Evolutionary conservation across 495 filamentous ascomycete genomes (phyloP), one percentile per base, ranked within the genome.

Genomic region (Terfezia claveryi): DNA sequence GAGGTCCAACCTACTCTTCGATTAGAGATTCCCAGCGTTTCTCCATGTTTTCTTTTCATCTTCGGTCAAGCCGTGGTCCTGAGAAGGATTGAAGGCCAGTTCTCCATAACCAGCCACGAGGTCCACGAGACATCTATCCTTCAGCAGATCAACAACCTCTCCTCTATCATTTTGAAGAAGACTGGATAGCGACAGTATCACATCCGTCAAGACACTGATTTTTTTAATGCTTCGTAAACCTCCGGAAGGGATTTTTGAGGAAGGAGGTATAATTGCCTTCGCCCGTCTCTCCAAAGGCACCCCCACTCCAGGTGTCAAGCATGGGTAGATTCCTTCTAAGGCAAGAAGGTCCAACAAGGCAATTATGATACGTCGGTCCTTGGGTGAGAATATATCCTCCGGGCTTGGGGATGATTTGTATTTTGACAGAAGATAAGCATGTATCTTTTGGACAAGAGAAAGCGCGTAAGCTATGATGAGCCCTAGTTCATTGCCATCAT

Each of bases 261-360:
- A 10, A 73, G 68, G 1, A 71, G 70, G 72, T 23, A 76, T 53
- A 5, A 72, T 71, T 41, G 73, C 75, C 36, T 75, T 73, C 2
- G 76, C 70, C 55, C 75, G 66, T 52, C 74, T 67, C 58, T 77
- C 73, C 20, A 77, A 61, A 8, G 75, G 75, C 51, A 77, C 72
- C 0, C 74, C 74, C 23, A 76, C 73, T 20, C 75, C 74, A 12
- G 65, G 58, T 10, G 74, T 75, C 3, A 77, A 65, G 0, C 70
- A 75, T 12, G 75, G 75, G 54, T 78, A 77, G 37, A 78, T 71
- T 10, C 75, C 75, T 58, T 78, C 75, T 1, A 78, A 57, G 0
- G 74, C 73, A 32, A 77, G 68, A 46, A 78, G 58, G 54, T 78
- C 75, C 12, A 77, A 64, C 14, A 78, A 64, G 8, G 70, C 70